phyloP scores from a whole-genome alignment of 2,329 filamentous ascomycete species.

The Rhinocladiella similis region DNA sequence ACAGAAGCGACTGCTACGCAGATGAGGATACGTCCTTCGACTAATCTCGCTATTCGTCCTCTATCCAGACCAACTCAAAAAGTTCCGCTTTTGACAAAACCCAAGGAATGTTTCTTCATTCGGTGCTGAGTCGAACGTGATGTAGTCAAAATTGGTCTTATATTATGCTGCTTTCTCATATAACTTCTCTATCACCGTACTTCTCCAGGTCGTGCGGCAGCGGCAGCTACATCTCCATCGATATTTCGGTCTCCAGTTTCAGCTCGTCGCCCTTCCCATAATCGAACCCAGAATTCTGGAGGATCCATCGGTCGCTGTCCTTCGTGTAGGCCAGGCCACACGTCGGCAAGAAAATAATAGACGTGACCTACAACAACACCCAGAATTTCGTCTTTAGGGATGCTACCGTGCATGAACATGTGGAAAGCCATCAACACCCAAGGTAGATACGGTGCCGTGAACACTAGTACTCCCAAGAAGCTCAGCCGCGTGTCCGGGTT shows the following conservation, averaged over 20 bases:
- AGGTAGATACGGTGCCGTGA: conserved; percentile 90
- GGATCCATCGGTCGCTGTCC: conserved; percentile 85
- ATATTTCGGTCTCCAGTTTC: conserved; percentile 53
- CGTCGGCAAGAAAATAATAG: conserved; percentile 97
- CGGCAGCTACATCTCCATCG: conserved; percentile 63
- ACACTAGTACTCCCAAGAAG: conserved; percentile 84
- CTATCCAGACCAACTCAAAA: no score
- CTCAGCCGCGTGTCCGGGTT: conserved; percentile 91
- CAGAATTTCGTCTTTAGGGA: conserved; percentile 95
- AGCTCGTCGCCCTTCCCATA: conserved; percentile 64
- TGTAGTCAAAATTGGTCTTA: no score
- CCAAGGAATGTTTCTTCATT: no score
- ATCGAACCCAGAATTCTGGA: conserved; percentile 81
- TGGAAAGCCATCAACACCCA: conserved; percentile 96
- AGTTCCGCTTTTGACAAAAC: no score
- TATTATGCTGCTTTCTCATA: not conserved
- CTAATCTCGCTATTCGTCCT: no score
- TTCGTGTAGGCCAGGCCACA: conserved; percentile 87
- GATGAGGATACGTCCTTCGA: no score
- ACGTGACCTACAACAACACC: conserved; percentile 93
- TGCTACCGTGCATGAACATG: conserved; percentile 80
- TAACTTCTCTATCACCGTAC: conserved; percentile 16
- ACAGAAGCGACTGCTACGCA: no score
- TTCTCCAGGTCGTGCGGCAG: conserved; percentile 39
- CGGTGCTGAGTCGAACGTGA: no score